Conservation (phyloP, 306 rosid genomes). For the Quercus bicolor region DNA sequence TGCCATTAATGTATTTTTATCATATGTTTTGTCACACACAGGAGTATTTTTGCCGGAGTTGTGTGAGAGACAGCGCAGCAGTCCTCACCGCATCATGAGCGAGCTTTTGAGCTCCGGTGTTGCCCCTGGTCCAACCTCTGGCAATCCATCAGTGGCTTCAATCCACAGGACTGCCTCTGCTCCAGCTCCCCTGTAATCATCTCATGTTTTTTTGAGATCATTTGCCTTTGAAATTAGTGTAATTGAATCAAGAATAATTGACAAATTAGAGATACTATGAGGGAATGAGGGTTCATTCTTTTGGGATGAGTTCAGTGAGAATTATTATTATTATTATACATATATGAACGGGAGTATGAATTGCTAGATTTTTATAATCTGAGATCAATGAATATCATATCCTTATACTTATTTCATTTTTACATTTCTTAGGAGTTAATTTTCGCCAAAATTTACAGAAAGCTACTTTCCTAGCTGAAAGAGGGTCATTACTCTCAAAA, state of each 20-base stretch:
- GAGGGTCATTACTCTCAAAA: too few species aligned
- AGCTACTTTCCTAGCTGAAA: background rate
- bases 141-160: background rate
- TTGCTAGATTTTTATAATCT: background rate
- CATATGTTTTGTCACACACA: constrained; percentile 17
- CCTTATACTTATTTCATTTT: background rate
- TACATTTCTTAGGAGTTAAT: background rate
- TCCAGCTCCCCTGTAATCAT: constrained; percentile 14
- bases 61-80: constrained; percentile 47
- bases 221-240: background rate
- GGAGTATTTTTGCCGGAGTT: constrained; percentile 72
- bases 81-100: constrained; percentile 64
- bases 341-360: background rate
- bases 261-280: background rate
- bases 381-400: background rate
- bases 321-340: background rate
- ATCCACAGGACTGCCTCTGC: background rate
- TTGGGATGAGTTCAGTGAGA: background rate
- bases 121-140: constrained; percentile 47
- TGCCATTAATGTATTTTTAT: background rate
- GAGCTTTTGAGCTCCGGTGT: constrained; percentile 66
- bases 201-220: background rate
- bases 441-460: background rate
- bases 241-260: background rate
- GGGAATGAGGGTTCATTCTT: background rate